A percentile compares a stretch with the other conserved stretches of the same genome.
These are phyloP conservation scores for Zarea fungicola DNA, from an alignment of 2,329 filamentous ascomycete species.

Conservation along the genomic window DNA sequence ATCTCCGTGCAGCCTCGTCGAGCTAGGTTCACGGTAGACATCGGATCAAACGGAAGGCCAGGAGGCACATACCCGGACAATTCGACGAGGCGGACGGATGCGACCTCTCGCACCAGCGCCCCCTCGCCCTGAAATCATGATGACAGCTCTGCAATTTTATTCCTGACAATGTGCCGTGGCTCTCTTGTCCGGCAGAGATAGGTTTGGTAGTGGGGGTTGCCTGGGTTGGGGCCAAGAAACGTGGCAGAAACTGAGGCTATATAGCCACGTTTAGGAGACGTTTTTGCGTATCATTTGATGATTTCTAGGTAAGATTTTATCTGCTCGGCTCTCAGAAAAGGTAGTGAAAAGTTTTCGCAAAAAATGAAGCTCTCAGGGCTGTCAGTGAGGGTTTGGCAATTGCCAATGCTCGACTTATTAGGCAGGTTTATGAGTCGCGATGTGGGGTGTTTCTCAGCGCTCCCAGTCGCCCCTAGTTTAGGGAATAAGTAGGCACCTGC, in stretches of 20 bases:
- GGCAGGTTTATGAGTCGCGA: neutral
- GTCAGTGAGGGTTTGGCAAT: neutral
- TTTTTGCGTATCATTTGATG: no score
- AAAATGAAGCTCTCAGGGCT: conserved; percentile 1
- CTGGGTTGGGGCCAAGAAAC: no score
- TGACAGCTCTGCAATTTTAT: neutral
- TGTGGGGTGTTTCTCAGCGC: neutral
- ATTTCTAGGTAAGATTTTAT: no score
- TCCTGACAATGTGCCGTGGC: neutral
- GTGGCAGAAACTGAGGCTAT: no score
- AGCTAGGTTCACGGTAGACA: neutral
- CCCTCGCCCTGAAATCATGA: conserved; percentile 47
- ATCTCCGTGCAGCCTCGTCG: neutral
- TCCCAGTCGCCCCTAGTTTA: neutral
- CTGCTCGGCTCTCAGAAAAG: neutral
- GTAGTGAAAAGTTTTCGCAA: neutral
- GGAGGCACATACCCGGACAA: conserved; percentile 33
- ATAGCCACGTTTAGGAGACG: no score
- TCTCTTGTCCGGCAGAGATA: neutral
- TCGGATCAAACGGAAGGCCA: neutral
- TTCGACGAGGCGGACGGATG: conserved; percentile 39
- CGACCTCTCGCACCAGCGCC: conserved; percentile 34
- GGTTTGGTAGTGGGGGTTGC: neutral
- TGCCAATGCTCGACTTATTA: neutral
- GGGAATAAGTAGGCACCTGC: no score